Percentiles rank a stretch among this genome's conserved stretches.
These are phyloP conservation scores for Termitomyces sp. DNA, from an alignment of 768 basidiomycete species.

Conservation along the genomic window DNA sequence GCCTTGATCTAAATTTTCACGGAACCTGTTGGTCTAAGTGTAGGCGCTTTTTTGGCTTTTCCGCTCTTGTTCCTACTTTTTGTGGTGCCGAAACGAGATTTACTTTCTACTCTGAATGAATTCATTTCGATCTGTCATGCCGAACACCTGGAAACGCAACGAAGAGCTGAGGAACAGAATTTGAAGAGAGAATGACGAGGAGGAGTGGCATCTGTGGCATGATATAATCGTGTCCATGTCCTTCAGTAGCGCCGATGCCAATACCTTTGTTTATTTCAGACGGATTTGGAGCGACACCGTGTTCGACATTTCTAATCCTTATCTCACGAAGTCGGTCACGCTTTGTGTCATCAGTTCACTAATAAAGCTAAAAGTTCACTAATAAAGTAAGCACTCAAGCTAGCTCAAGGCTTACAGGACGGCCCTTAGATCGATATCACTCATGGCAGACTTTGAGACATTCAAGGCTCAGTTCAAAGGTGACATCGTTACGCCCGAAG, in stretches of 20 bases:
- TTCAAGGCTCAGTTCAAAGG: slow-evolving; percentile 14
- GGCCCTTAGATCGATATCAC: neutral
- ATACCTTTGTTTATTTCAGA: too few relatives aligned
- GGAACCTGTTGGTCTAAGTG: too few relatives aligned
- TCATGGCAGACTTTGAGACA: neutral
- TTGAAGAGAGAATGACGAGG: neutral
- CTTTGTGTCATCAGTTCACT: neutral
- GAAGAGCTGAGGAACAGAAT: neutral
- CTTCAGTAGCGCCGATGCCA: neutral
- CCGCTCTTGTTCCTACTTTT: neutral
- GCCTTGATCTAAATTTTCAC: too few relatives aligned
- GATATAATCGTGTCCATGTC: neutral
- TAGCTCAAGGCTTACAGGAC: neutral
- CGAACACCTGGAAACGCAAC: neutral
- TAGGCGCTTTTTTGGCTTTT: too few relatives aligned
- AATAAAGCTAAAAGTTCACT: too few relatives aligned
- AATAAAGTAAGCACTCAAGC: too few relatives aligned
- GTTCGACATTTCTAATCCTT: neutral
- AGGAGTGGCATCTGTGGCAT: neutral
- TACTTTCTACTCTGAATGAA: neutral
- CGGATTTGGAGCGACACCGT: neutral
- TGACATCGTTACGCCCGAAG: slow-evolving; percentile 9
- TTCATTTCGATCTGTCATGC: too few relatives aligned
- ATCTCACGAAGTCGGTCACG: neutral
- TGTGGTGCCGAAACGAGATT: neutral